Percentiles rank a stretch among this genome's conserved stretches.
These are phyloP conservation scores for Pyrus bretschneideri DNA, from an alignment of 306 rosid genomes.

Conservation along the genomic window DNA sequence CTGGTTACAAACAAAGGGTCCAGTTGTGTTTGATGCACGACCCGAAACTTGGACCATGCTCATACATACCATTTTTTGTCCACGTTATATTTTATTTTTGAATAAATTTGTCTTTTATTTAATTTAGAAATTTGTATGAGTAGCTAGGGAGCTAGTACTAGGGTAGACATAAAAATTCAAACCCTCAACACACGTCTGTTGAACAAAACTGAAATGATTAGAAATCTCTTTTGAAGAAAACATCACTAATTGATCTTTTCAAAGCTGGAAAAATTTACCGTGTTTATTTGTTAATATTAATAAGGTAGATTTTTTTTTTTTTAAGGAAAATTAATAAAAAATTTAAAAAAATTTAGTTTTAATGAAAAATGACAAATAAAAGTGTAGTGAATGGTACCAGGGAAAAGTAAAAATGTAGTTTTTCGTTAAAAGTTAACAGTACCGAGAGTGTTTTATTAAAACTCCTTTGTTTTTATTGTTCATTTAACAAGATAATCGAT, in stretches of 20 bases:
- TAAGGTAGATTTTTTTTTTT: no score
- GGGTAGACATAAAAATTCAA: background rate
- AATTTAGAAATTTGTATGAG: background rate
- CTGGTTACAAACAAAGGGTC: no score
- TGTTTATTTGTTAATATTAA: no score
- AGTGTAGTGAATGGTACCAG: rapidly evolving
- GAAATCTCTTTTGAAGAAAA: background rate
- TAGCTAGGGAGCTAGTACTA: background rate
- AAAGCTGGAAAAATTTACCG: background rate
- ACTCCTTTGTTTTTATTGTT: background rate
- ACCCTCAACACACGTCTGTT: background rate
- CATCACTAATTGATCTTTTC: background rate
- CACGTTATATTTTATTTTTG: no score
- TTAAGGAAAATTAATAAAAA: no score
- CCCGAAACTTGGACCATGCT: background rate
- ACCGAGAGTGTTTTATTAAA: rapidly evolving
- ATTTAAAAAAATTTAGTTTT: no score
- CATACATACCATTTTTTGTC: background rate
- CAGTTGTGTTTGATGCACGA: background rate
- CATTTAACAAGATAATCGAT: background rate
- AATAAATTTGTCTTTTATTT: no score
- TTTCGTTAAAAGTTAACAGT: no score
- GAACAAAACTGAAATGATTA: background rate
- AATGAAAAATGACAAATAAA: no score
- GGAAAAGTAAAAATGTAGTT: no score